Percentiles rank a stretch among this genome's conserved stretches.
These are phyloP conservation scores for Knufia fluminis DNA, from an alignment of 2,329 filamentous ascomycete genomes.

Conservation along the genomic window DNA sequence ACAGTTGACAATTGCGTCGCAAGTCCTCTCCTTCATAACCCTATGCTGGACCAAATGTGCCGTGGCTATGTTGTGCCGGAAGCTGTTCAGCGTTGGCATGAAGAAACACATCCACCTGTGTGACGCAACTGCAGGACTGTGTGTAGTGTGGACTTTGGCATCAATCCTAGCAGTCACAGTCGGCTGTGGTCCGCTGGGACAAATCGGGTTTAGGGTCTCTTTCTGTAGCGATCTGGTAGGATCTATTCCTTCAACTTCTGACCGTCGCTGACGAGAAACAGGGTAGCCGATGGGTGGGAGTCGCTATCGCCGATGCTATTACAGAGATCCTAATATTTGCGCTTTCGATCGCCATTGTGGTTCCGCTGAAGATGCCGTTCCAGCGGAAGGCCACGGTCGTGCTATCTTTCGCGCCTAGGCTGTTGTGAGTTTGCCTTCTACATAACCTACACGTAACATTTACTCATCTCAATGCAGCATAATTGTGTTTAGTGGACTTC, in stretches of 20 bases:
- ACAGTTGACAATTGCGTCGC: constrained; percentile 7
- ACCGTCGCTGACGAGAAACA: not conserved
- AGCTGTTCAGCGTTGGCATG: constrained; percentile 11
- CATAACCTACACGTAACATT: not conserved
- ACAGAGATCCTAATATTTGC: constrained; percentile 7
- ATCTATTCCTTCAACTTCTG: not conserved
- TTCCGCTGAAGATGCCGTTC: constrained; percentile 19
- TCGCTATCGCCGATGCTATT: not conserved
- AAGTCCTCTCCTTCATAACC: constrained; percentile 8
- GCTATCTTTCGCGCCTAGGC: constrained; percentile 30
- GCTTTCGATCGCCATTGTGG: constrained; percentile 12
- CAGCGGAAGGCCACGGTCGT: constrained; percentile 24
- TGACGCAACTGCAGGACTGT: constrained; percentile 1
- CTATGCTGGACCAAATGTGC: constrained; percentile 8
- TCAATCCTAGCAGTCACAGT: constrained; percentile 8
- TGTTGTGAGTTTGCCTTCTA: constrained; percentile 25
- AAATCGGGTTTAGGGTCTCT: constrained; percentile 8
- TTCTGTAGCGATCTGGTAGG: constrained; percentile 10
- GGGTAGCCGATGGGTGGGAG: not conserved
- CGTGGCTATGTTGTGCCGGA: constrained; percentile 6
- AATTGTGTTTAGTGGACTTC: constrained; percentile 15
- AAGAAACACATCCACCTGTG: constrained; percentile 7
- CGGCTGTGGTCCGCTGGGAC: constrained; percentile 6
- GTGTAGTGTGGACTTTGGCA: not conserved
- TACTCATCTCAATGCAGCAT: constrained; percentile 20